These are phyloP conservation scores for Aspergillus awamori DNA, from an alignment of 2,329 filamentous ascomycete genomes.

Conservation along the genomic window DNA sequence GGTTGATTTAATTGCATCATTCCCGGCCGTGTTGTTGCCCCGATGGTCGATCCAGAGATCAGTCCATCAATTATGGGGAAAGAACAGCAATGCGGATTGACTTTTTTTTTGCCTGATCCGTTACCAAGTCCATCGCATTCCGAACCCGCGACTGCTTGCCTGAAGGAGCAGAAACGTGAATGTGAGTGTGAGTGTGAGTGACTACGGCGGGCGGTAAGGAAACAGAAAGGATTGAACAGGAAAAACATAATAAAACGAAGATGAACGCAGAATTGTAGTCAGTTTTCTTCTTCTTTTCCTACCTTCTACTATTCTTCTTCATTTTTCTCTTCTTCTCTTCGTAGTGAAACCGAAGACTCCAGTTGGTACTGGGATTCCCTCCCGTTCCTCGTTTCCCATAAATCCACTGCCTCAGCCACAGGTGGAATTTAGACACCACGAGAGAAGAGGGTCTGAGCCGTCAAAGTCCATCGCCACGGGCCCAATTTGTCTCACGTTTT, in stretches of 20 bases:
- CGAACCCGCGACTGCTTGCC: constrained; percentile 3
- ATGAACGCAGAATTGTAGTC: too few species aligned
- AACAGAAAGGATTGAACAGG: neutral
- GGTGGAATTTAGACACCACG: neutral
- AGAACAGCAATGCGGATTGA: neutral
- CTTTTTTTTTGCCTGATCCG: neutral
- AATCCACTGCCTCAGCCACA: neutral
- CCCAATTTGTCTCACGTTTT: constrained; percentile 1
- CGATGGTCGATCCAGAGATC: neutral
- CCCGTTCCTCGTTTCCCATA: neutral
- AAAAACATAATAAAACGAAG: neutral
- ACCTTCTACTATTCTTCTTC: neutral
- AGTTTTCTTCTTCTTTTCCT: too few species aligned
- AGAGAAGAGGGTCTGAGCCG: neutral
- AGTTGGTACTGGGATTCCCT: too few species aligned
- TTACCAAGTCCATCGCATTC: neutral
- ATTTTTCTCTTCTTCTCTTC: neutral
- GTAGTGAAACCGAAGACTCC: too few species aligned
- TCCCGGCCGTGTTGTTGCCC: neutral
- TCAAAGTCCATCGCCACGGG: neutral
- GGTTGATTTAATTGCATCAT: neutral
- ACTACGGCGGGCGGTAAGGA: neutral
- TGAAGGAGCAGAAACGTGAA: constrained; percentile 14
- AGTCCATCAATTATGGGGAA: neutral
- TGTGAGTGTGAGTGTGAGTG: neutral